Conservation (phyloP, 306 rosid genomes). For the Glycyrrhiza uralensis region DNA sequence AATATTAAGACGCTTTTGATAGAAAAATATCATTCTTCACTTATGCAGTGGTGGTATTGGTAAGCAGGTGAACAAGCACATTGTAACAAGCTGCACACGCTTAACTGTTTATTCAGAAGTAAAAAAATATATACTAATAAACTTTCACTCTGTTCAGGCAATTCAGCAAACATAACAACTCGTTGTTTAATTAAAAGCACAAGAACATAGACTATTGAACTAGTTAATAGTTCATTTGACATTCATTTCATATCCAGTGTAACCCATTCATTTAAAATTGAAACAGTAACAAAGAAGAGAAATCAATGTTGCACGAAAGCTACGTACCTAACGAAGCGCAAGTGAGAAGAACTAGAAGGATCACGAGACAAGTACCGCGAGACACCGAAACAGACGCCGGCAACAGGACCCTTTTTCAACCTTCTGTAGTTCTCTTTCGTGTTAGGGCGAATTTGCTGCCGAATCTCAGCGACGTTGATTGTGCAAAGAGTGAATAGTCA, state of each 20-base stretch:
- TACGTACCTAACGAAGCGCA: not conserved
- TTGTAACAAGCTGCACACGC: not conserved
- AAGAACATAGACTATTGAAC: not conserved
- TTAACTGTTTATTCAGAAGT: not conserved
- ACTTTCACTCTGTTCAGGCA: constrained; percentile 7
- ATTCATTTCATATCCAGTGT: not conserved
- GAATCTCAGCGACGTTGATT: not conserved
- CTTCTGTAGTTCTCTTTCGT: not conserved
- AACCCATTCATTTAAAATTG: not conserved
- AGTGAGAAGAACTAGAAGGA: not conserved
- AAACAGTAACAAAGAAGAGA: not conserved
- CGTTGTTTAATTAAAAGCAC: not conserved
- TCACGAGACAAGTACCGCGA: not conserved
- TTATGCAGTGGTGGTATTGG: not conserved
- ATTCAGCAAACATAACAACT: constrained; percentile 8
- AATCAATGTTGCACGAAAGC: not conserved
- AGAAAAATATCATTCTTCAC: not conserved
- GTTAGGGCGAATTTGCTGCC: no score
- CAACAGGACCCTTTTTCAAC: not conserved
- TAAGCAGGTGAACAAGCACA: not conserved
- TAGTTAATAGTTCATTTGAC: not conserved
- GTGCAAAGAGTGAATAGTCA: no score
- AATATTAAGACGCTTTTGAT: not conserved
- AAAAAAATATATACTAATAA: not conserved
- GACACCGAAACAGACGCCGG: not conserved